A percentile compares a stretch with the other conserved stretches of the same genome.
These are phyloP conservation scores for Podospora didyma DNA, from an alignment of 495 filamentous ascomycete species.

Conservation along the genomic window DNA sequence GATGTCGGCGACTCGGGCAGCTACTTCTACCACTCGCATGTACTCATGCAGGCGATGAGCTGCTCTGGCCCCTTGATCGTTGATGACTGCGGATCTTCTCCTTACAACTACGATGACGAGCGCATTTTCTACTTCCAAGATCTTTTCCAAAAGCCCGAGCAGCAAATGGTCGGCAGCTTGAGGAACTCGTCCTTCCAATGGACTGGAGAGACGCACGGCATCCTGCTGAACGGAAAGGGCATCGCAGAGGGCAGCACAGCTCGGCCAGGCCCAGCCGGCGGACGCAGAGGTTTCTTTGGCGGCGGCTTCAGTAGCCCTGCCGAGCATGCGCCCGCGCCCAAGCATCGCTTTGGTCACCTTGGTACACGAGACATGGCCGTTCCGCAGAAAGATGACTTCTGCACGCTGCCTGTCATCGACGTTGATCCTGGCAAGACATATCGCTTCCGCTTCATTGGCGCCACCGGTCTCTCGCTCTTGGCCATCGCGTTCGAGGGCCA, in stretches of 20 bases:
- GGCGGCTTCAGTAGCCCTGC: slow-evolving; percentile 5
- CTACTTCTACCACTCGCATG: slow-evolving; percentile 60
- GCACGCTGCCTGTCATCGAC: slow-evolving; percentile 46
- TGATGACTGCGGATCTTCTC: slow-evolving; percentile 38
- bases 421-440: slow-evolving; percentile 57
- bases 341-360: background rate
- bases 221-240: slow-evolving; percentile 50
- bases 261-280: slow-evolving; percentile 19
- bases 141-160: slow-evolving; percentile 43
- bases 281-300: slow-evolving; percentile 24
- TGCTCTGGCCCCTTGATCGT: slow-evolving; percentile 53
- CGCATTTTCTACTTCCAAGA: slow-evolving; percentile 51
- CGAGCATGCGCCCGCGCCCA: background rate
- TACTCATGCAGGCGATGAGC: slow-evolving; percentile 52
- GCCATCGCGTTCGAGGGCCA: slow-evolving; percentile 50
- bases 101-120: slow-evolving; percentile 54
- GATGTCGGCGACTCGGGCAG: slow-evolving; percentile 48
- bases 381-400: slow-evolving; percentile 30
- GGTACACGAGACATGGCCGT: background rate
- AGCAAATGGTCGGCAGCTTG: slow-evolving; percentile 39
- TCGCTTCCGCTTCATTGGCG: slow-evolving; percentile 52
- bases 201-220: slow-evolving; percentile 45
- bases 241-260: slow-evolving; percentile 25
- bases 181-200: slow-evolving; percentile 33
- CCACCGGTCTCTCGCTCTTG: slow-evolving; percentile 48